phyloP scores from a whole-genome alignment of 352 stramenopile genomes.

The Globisporangium splendens region DNA sequence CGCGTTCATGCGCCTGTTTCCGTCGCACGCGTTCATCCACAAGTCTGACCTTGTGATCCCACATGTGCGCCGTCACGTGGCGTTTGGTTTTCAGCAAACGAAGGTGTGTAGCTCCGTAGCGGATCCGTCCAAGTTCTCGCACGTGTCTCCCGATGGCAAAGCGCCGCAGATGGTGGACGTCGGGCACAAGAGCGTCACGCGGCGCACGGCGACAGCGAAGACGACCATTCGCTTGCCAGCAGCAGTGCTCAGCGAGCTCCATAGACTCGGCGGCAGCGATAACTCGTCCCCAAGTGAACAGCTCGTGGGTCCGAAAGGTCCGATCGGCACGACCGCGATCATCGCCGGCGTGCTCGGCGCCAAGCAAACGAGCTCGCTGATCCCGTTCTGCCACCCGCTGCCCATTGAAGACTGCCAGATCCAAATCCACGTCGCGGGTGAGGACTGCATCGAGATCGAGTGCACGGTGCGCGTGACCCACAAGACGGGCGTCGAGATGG shows the following conservation, averaged over 20 bases:
- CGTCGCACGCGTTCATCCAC: too few relatives aligned
- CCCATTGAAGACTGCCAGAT: constrained; percentile 90
- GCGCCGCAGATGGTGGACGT: constrained; percentile 91
- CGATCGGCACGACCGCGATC: constrained; percentile 89
- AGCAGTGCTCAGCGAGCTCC: constrained; percentile 72
- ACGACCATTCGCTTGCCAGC: constrained; percentile 86
- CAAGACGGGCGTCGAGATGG: constrained; percentile 95
- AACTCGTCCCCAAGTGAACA: constrained; percentile 11
- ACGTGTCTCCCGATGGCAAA: constrained; percentile 41
- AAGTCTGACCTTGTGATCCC: too few relatives aligned
- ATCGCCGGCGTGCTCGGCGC: constrained; percentile 91
- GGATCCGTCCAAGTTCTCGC: constrained; percentile 41
- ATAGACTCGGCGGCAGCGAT: constrained; percentile 16
- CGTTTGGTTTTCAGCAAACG: background rate
- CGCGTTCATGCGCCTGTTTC: too few relatives aligned
- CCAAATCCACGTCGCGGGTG: constrained; percentile 52
- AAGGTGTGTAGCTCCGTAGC: background rate
- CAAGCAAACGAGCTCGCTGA: constrained; percentile 91
- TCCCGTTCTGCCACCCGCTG: constrained; percentile 94
- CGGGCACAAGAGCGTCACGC: constrained; percentile 76
- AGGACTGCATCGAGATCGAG: constrained; percentile 76
- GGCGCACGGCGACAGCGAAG: constrained; percentile 76
- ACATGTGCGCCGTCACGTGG: too few relatives aligned
- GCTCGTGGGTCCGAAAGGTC: constrained; percentile 83
- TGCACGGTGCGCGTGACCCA: constrained; percentile 90